A percentile compares a stretch with the other conserved stretches of the same genome.
Conservation (phyloP, 2,329 filamentous ascomycete genomes). For the Cercospora sp. region DNA sequence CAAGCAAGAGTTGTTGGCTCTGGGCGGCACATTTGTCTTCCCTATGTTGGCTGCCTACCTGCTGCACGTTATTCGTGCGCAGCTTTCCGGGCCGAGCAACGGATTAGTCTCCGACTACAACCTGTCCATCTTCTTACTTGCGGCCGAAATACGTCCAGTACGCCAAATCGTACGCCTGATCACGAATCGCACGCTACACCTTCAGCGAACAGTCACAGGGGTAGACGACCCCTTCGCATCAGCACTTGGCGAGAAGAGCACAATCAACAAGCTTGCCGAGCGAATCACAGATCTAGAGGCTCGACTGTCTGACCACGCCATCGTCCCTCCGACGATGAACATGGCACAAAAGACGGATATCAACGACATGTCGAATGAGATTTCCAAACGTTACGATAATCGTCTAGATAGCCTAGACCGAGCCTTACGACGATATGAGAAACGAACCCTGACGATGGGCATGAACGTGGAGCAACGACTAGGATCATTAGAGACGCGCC, state of each 20-base stretch:
- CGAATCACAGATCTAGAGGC: slow-evolving; percentile 39
- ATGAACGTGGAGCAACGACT: slow-evolving; percentile 76
- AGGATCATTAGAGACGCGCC: slow-evolving; percentile 66
- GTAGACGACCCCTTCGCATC: slow-evolving; percentile 30
- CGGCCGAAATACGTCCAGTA: slow-evolving; percentile 80
- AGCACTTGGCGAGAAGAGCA: slow-evolving; percentile 37
- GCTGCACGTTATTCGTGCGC: slow-evolving; percentile 75
- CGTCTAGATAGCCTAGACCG: slow-evolving; percentile 87
- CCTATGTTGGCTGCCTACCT: slow-evolving; percentile 80
- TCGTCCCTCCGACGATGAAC: slow-evolving; percentile 30
- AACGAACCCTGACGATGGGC: slow-evolving; percentile 73
- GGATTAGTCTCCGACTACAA: slow-evolving; percentile 91
- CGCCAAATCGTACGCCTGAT: slow-evolving; percentile 80
- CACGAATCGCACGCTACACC: slow-evolving; percentile 73
- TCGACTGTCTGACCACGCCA: slow-evolving; percentile 32
- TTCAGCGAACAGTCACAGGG: slow-evolving; percentile 68
- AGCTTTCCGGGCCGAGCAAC: slow-evolving; percentile 80
- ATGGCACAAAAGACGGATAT: slow-evolving; percentile 38
- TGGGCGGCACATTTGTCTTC: slow-evolving; percentile 75
- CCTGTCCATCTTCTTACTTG: slow-evolving; percentile 83
- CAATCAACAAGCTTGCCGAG: slow-evolving; percentile 33
- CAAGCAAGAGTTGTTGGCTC: slow-evolving; percentile 70
- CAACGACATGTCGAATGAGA: slow-evolving; percentile 46
- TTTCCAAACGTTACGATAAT: slow-evolving; percentile 69
- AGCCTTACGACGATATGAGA: slow-evolving; percentile 88